Conservation (phyloP, 2,329 filamentous ascomycete species). For the Monosporascus ibericus region DNA sequence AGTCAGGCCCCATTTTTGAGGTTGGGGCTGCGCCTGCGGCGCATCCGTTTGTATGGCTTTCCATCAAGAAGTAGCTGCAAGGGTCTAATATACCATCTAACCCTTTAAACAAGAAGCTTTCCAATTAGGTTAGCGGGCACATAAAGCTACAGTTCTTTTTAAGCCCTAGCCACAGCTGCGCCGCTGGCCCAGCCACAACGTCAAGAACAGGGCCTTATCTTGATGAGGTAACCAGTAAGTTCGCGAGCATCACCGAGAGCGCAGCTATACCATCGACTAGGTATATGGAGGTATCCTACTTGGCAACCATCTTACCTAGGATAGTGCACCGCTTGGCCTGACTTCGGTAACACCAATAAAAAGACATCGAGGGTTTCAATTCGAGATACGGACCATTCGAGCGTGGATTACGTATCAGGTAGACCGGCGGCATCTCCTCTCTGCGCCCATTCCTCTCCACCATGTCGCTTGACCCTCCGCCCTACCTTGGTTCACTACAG, state of each 20-base stretch:
- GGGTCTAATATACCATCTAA: no score
- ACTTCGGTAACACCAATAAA: background rate
- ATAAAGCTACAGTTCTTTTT: no score
- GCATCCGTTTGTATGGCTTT: no score
- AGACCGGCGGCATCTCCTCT: constrained; percentile 14
- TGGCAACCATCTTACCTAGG: background rate
- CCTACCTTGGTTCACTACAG: constrained; percentile 79
- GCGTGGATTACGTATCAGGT: background rate
- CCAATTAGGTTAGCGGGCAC: no score
- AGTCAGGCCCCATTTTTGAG: no score
- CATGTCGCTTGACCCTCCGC: constrained; percentile 90
- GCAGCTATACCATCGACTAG: no score
- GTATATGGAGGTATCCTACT: no score
- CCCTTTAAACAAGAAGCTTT: no score
- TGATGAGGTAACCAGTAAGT: background rate
- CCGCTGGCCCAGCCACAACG: background rate
- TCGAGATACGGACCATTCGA: background rate
- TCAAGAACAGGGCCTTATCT: no score
- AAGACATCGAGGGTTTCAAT: background rate
- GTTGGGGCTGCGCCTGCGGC: no score
- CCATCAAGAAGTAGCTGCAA: no score
- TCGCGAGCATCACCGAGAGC: background rate
- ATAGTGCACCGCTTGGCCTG: background rate
- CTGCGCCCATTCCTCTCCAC: constrained; percentile 9
- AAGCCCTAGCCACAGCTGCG: no score